These are phyloP conservation scores for Gautieria morchelliformis DNA, from an alignment of 768 basidiomycete species.

Conservation along the genomic window DNA sequence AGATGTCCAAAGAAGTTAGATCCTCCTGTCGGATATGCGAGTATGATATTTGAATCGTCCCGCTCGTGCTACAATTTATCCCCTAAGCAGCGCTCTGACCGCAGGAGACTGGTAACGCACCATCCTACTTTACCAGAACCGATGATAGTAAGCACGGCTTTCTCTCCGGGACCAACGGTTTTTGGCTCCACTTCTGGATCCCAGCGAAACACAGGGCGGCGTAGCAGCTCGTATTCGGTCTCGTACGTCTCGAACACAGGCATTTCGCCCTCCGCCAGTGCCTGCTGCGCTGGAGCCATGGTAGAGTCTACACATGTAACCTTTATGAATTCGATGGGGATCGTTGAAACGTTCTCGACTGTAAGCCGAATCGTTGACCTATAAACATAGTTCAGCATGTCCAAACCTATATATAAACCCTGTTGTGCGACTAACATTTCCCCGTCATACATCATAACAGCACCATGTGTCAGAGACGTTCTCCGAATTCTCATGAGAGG, in stretches of 20 bases:
- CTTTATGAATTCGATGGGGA: constrained; percentile 79
- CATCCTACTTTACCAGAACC: constrained; percentile 91
- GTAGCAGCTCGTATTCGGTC: constrained; percentile 71
- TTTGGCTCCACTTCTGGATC: constrained; percentile 31
- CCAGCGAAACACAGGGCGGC: constrained; percentile 79
- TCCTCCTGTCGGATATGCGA: constrained; percentile 39
- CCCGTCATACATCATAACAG: constrained; percentile 91
- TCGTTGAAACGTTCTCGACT: constrained; percentile 78
- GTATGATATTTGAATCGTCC: constrained; percentile 78
- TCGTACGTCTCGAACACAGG: constrained; percentile 85
- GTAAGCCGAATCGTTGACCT: constrained; percentile 82
- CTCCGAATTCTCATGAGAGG: constrained; percentile 80
- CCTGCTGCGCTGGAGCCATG: constrained; percentile 61
- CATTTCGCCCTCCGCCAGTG: constrained; percentile 70
- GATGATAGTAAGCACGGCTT: constrained; percentile 52
- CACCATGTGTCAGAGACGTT: constrained; percentile 86
- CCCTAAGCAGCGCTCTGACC: neutral
- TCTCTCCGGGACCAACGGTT: constrained; percentile 59
- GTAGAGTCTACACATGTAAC: constrained; percentile 90
- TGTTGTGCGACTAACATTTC: constrained; percentile 53
- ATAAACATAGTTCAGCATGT: constrained; percentile 10
- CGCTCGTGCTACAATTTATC: constrained; percentile 49
- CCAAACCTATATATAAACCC: neutral
- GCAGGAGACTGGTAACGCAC: constrained; percentile 38
- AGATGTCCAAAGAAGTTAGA: constrained; percentile 34